Conservation (phyloP, 495 filamentous ascomycete genomes). For the Haplographium delicatum region DNA sequence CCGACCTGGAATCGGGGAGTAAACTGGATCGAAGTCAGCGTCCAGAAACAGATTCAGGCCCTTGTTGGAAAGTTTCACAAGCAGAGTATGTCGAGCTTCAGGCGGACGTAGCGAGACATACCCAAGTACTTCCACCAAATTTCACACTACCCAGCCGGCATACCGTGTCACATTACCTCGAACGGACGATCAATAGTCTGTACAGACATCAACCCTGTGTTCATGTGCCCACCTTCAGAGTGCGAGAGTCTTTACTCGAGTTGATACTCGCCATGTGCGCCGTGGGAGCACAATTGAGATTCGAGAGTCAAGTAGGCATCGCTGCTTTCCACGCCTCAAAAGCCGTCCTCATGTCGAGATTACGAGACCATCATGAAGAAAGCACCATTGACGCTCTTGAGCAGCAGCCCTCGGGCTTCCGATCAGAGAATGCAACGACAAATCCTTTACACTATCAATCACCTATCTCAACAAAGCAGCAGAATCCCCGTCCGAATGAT, state of each 20-base stretch:
- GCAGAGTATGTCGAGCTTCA: conserved; percentile 58
- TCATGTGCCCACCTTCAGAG: conserved; percentile 57
- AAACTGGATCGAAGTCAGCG: no score
- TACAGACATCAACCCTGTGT: conserved; percentile 66
- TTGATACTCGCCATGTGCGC: conserved; percentile 59
- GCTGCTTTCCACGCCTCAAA: no score
- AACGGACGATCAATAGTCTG: conserved; percentile 62
- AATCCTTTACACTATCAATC: no score
- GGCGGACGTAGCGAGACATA: conserved; percentile 60
- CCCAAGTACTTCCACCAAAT: conserved; percentile 57
- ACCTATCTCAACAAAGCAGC: no score
- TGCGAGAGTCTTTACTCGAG: conserved; percentile 49
- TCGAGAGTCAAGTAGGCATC: no score
- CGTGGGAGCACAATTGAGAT: conserved; percentile 64
- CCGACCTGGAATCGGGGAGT: conserved; percentile 21
- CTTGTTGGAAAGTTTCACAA: conserved; percentile 62
- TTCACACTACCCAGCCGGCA: conserved; percentile 62
- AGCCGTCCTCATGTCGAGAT: no score
- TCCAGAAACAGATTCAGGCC: no score
- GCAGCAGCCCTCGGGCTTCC: no score
- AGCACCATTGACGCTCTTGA: no score
- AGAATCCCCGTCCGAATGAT: no score
- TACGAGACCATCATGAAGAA: no score
- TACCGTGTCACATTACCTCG: conserved; percentile 59
- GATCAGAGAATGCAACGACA: no score